Base-by-base conservation (phyloP, 306 rosid genomes). In the Ammopiptanthus mongolicus region DNA sequence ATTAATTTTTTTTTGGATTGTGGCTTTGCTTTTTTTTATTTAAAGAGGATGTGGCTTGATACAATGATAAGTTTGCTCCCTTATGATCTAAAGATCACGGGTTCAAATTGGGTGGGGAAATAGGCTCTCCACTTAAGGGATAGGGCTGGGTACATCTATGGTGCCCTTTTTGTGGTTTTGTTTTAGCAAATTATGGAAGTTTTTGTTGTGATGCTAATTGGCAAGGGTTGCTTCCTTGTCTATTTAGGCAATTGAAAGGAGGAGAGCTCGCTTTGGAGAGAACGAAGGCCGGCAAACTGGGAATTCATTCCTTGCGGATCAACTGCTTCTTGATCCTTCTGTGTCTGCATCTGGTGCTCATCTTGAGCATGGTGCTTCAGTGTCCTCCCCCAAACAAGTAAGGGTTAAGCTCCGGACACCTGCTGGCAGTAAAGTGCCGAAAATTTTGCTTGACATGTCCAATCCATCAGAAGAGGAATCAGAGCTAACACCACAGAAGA, bases 161-260 rank as follows among this genome's bases (percentile, higher is more conserved):
- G n/a, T n/a, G n/a, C n/a, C n/a, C n/a, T n/a, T n/a, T n/a, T 42
- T 15, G 11, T 8, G 39, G 5, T 59, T 28, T 58, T 22, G 19
- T 10, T 53, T 39, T 18, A 39, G 56, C 46, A 5, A 46, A 37
- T 8, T 28, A 2, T 23, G 21, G 9, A 5, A 25, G 8, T 5
- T 29, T 34, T 48, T 61, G 8, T 22, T 22, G 1, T 3, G 37
- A 65, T 65, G 14, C 37, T 72, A 18, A 70, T 42, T 70, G 33
- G 5, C 15, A 17, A 6, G 64, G 39, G 12, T 0, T 15, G 10
- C 13, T 37, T 37, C 39, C 4, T n/a, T n/a, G n/a, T 4, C 5
- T 8, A 6, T 68, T 71, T 42, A 95, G 99, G 97, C 97, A 10
- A 84, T 88, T 9, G 97, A 90, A 79, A 90, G 96, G 74, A 92